Conservation (phyloP, 176 grass and related monocot genomes). For the Oryza punctata region DNA sequence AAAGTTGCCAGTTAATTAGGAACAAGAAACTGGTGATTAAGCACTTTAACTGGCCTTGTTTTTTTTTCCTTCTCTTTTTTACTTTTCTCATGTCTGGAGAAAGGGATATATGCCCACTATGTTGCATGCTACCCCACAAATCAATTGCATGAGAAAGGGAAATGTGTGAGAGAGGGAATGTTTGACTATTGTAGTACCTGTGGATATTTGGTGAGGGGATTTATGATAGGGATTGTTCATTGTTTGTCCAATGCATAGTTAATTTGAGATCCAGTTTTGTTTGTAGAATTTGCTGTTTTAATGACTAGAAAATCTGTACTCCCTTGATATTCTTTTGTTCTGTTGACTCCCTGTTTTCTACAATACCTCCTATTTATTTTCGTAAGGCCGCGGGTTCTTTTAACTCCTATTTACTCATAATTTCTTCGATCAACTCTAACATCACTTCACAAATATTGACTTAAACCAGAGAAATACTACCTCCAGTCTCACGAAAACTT, state of each 20-base stretch:
- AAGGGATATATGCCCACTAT: constrained; percentile 31
- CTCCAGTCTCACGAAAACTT: too few relatives aligned
- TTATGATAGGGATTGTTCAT: constrained; percentile 14
- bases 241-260: not conserved
- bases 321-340: not conserved
- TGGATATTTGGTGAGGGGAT: constrained; percentile 36
- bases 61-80: not conserved
- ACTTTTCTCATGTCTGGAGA: constrained; percentile 38
- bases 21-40: constrained; percentile 16
- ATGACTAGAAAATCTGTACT: not conserved
- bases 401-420: not conserved
- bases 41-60: not conserved
- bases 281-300: constrained; percentile 13
- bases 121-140: constrained; percentile 20
- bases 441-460: not conserved
- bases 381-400: not conserved
- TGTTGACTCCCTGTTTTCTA: not conserved
- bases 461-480: not conserved
- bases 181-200: constrained; percentile 31
- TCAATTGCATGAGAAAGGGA: constrained; percentile 1
- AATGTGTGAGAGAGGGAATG: not conserved
- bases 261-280: constrained; percentile 22
- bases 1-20: constrained; percentile 24
- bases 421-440: not conserved
- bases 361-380: not conserved